phyloP scores from a whole-genome alignment of 768 basidiomycete genomes.

The Hirschioporus abietinus region DNA sequence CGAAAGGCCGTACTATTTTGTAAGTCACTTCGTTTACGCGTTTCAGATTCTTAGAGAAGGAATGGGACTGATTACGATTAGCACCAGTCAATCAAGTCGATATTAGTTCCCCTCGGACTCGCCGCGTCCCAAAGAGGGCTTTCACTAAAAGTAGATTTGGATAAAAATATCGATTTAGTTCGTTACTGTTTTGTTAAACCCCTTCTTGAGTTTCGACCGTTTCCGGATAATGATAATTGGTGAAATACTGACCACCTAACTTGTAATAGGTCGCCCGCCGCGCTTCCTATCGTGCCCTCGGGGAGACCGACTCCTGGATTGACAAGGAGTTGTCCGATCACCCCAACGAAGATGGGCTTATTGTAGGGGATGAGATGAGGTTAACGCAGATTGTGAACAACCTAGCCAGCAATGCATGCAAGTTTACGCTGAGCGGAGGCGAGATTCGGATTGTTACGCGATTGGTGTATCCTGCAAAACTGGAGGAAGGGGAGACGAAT shows the following conservation, averaged over 20 bases:
- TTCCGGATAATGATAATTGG: no score
- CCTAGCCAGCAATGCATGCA: slow-evolving; percentile 25
- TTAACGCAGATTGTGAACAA: slow-evolving; percentile 29
- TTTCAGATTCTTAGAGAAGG: background rate
- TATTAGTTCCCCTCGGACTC: slow-evolving; percentile 63
- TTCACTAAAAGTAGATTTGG: slow-evolving; percentile 63
- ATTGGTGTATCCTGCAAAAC: slow-evolving; percentile 7
- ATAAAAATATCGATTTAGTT: slow-evolving; percentile 61
- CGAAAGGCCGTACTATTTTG: slow-evolving; percentile 35
- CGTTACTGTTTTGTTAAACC: slow-evolving; percentile 10
- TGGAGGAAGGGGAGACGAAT: background rate
- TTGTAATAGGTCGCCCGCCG: slow-evolving; percentile 46
- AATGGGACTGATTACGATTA: background rate
- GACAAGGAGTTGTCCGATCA: background rate
- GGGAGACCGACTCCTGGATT: background rate
- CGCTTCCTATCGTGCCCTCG: slow-evolving; percentile 54
- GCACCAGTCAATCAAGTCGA: slow-evolving; percentile 69
- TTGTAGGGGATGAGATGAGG: slow-evolving; percentile 35
- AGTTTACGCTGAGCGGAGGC: slow-evolving; percentile 17
- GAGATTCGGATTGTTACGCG: slow-evolving; percentile 30
- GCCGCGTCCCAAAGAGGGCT: slow-evolving; percentile 64
- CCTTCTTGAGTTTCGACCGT: no score
- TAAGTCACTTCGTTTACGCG: background rate
- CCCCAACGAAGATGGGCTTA: slow-evolving; percentile 17
- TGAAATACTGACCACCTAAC: background rate